Conservation (phyloP, 805 yeast genomes). For the Jamesozyma rosinii region DNA sequence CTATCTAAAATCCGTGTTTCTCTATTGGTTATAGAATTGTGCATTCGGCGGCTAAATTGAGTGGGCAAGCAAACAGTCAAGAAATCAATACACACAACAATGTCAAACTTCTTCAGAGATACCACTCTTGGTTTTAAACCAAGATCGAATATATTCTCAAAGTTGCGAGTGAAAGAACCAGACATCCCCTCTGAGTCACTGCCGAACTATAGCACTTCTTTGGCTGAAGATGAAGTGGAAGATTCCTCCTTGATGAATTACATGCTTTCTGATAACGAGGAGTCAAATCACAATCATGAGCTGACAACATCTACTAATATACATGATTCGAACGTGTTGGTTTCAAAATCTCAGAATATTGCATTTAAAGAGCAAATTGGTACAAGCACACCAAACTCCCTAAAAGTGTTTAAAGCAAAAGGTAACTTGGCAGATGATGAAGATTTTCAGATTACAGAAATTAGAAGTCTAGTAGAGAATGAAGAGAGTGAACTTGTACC, state of each 20-base stretch:
- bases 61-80: background rate
- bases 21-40: no score
- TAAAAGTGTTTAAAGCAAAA: slow-evolving; percentile 1
- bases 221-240: slow-evolving; percentile 10
- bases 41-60: background rate
- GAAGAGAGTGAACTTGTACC: background rate
- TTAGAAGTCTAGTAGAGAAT: slow-evolving; percentile 20
- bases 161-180: slow-evolving; percentile 20
- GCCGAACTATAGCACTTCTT: background rate
- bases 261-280: slow-evolving; percentile 7
- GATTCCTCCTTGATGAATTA: slow-evolving; percentile 17
- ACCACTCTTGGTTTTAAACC: slow-evolving; percentile 26
- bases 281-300: background rate
- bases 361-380: background rate
- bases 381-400: slow-evolving; percentile 10
- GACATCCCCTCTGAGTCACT: slow-evolving; percentile 3
- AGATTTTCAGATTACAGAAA: slow-evolving; percentile 36
- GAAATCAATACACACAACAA: slow-evolving; percentile 3
- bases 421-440: slow-evolving; percentile 17
- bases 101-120: slow-evolving; percentile 31
- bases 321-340: background rate
- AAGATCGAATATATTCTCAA: slow-evolving; percentile 27
- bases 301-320: background rate
- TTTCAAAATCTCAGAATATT: background rate
- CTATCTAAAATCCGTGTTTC: no score